Conservation (phyloP, 2,329 filamentous ascomycete species). For the Dryadomyces quercus-mongolicae region DNA sequence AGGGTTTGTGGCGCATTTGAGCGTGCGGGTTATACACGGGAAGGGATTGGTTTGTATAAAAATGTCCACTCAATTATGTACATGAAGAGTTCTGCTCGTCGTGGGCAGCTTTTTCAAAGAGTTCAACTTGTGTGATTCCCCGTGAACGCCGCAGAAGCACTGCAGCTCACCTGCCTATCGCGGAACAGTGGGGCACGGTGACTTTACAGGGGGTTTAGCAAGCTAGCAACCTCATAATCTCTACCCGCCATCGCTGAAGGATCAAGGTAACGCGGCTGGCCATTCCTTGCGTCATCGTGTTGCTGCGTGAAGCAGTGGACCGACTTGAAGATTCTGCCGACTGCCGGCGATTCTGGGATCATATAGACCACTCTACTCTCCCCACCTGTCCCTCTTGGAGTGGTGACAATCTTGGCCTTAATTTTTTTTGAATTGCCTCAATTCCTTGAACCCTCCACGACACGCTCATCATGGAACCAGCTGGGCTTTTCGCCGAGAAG, state of each 20-base stretch:
- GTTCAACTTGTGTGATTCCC: not conserved
- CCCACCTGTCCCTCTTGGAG: too few relatives aligned
- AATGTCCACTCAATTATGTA: not conserved
- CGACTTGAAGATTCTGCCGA: too few relatives aligned
- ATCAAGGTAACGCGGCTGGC: too few relatives aligned
- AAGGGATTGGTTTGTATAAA: not conserved
- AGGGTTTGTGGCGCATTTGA: not conserved
- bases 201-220: not conserved
- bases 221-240: not conserved
- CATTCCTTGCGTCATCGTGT: too few relatives aligned
- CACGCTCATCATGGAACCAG: not conserved
- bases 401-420: too few relatives aligned
- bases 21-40: too few relatives aligned
- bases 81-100: too few relatives aligned
- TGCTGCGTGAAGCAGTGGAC: too few relatives aligned
- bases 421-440: too few relatives aligned
- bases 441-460: not conserved
- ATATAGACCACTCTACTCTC: too few relatives aligned
- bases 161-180: not conserved
- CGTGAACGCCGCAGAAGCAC: not conserved
- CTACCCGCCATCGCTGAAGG: not conserved
- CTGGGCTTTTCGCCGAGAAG: conserved; percentile 4
- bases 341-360: too few relatives aligned
- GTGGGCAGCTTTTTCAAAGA: not conserved
- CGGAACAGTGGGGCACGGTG: not conserved